A percentile compares a stretch with the other conserved stretches of the same genome.
Evolutionary conservation across 768 basidiomycete genomes (phyloP).

Genomic region (Pleurotus cornucopiae): DNA sequence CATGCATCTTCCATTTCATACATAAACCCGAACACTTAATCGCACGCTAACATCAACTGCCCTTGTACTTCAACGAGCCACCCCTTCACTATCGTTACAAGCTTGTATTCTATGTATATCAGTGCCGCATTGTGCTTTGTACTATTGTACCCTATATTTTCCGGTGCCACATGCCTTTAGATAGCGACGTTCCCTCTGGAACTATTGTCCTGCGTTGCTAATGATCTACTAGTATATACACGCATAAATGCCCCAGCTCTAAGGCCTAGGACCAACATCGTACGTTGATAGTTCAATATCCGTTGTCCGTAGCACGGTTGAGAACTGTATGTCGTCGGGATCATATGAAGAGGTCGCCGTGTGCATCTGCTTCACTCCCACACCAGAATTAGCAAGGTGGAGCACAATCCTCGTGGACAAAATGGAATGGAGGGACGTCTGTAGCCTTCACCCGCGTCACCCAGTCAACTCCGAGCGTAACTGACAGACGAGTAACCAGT

Average conservation of each 20-base stretch:
- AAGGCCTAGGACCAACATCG: too few species aligned
- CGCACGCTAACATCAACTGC: neutral
- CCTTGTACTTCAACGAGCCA: neutral
- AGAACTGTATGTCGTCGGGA: neutral
- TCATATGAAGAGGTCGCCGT: neutral
- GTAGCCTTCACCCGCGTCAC: neutral
- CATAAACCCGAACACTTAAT: neutral
- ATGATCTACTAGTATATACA: too few species aligned
- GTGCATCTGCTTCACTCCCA: slow-evolving; percentile 1
- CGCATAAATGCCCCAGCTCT: too few species aligned
- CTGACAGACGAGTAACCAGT: neutral
- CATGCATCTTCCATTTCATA: neutral
- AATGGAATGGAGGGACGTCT: slow-evolving; percentile 5
- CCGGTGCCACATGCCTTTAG: too few species aligned
- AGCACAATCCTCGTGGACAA: slow-evolving; percentile 2
- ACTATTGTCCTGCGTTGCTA: too few species aligned
- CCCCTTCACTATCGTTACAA: neutral
- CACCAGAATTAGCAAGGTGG: slow-evolving; percentile 2
- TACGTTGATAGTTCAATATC: neutral
- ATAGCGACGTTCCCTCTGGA: too few species aligned
- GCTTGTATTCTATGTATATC: too few species aligned
- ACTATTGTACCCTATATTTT: too few species aligned
- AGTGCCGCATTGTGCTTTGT: too few species aligned
- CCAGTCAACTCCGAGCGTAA: too few species aligned
- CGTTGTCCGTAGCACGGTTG: neutral